phyloP scores from a whole-genome alignment of 495 filamentous ascomycete genomes.

The Rostrohypoxylon terebratum region DNA sequence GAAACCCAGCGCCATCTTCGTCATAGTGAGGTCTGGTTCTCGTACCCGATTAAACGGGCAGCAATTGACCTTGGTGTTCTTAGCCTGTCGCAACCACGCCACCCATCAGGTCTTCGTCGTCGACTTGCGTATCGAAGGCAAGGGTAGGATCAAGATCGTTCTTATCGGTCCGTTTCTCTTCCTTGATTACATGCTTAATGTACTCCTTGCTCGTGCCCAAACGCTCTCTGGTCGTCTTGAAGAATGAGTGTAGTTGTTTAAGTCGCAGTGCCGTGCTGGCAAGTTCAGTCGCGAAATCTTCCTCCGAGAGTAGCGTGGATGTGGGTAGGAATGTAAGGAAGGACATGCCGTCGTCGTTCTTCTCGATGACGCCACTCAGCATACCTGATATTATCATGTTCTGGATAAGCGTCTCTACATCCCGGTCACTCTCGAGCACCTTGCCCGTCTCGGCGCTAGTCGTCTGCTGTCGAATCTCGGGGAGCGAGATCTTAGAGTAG shows the following conservation, averaged over 20 bases:
- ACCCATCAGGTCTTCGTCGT: constrained; percentile 78
- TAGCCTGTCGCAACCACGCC: constrained; percentile 50
- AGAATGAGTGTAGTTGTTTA: constrained; percentile 54
- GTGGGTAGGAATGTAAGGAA: constrained; percentile 56
- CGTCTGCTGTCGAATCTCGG: constrained; percentile 61
- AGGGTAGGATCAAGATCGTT: constrained; percentile 50
- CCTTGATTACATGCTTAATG: constrained; percentile 60
- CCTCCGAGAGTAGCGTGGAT: constrained; percentile 57
- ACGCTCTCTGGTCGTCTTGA: constrained; percentile 64
- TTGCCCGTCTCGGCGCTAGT: constrained; percentile 61
- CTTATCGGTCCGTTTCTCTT: constrained; percentile 56
- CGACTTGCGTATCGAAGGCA: constrained; percentile 56
- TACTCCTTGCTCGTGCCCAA: constrained; percentile 71
- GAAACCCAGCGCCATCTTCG: neutral
- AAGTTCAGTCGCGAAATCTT: constrained; percentile 59
- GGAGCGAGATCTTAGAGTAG: constrained; percentile 65
- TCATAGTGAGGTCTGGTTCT: neutral
- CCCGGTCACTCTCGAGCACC: constrained; percentile 62
- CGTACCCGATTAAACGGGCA: neutral
- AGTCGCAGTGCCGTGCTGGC: constrained; percentile 57
- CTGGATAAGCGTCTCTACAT: constrained; percentile 59
- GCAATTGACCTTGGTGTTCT: neutral
- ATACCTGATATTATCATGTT: constrained; percentile 69
- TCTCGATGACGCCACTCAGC: constrained; percentile 65
- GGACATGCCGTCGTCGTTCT: constrained; percentile 53